Evolutionary conservation across 2,329 filamentous ascomycete species (phyloP), one percentile per base, ranked within the genome.

Genomic region (Trichoderma koningii): DNA sequence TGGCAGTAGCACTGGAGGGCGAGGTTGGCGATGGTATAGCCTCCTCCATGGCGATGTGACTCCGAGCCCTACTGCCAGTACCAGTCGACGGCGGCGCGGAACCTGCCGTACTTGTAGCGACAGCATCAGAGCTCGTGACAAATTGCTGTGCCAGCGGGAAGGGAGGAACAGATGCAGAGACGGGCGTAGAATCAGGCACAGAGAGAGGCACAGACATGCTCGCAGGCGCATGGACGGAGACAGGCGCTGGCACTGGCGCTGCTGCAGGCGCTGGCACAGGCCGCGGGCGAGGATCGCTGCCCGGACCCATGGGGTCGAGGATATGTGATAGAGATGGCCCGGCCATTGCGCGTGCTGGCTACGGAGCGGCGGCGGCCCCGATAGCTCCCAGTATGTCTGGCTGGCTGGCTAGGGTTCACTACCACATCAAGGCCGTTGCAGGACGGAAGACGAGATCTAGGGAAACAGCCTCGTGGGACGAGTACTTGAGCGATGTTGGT

Each of bases 301-400:
- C 52, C 48, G 73, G 72, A 52, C 67, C 69, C 57, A 73, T 68
- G 74, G 71, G 68, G 55, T 74, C 70, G 62, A 76, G 71, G 56
- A 75, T 73, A 47, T 74, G 73, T 41, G 74, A 74, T 55, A 75
- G 70, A 42, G 71, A 73, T 50, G 72, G 72, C 41, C 72, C 72
- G 34, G 73, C 70, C 75, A 77, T 77, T 64, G 66, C 64, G 52
- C 64, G 52, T 48, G 61, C 56, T 65, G 50, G 52, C 48, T 26
- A 42, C 51, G 65, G 52, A 65, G 55, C 55, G 48, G 57, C 59
- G 60, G 59, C 55, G 51, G 63, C 63, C 59, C 63, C 63, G 56
- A 47, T 21, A 45, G 56, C 48, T 50, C 56, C 63, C 50, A 15
- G 21, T 41, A 28, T 5, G 44, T 50, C 38, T 51, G 48, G 45